Evolutionary conservation across 2,329 filamentous ascomycete species (phyloP).

Genomic region (Gaeumannomyces tritici): DNA sequence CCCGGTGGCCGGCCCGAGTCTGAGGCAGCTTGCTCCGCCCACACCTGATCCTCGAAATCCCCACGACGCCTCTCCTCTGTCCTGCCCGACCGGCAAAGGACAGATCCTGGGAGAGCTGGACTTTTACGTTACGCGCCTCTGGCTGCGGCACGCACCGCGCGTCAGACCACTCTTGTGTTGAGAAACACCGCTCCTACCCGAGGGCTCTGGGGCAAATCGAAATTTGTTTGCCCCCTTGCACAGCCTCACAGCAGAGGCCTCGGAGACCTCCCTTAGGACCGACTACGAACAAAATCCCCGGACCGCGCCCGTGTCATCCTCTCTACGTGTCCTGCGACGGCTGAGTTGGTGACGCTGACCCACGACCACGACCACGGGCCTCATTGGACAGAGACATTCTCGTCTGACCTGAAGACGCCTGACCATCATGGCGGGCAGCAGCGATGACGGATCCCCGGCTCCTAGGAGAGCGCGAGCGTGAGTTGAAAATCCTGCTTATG

Average conservation of each 20-base stretch:
- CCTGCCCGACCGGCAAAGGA: background rate
- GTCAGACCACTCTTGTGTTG: background rate
- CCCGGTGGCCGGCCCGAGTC: background rate
- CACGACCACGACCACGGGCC: background rate
- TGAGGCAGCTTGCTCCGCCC: background rate
- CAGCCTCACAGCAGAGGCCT: background rate
- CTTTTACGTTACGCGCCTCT: background rate
- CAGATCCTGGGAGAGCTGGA: background rate
- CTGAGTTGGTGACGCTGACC: constrained; percentile 4
- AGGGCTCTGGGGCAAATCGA: background rate
- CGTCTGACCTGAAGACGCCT: background rate
- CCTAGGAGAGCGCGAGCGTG: constrained; percentile 3
- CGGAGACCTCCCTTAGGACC: background rate
- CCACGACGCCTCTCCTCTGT: background rate
- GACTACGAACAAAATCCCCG: background rate
- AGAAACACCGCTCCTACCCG: background rate
- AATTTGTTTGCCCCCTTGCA: background rate
- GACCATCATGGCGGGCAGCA: background rate
- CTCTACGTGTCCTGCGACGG: background rate
- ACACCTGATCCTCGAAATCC: background rate
- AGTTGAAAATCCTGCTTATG: background rate
- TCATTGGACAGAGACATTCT: background rate
- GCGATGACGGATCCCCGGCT: background rate
- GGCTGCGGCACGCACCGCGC: background rate
- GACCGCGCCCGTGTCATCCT: background rate